Percentiles rank a stretch among this genome's conserved stretches.
Conservation (phyloP, 495 filamentous ascomycete species). For the Xylaria castorea region DNA sequence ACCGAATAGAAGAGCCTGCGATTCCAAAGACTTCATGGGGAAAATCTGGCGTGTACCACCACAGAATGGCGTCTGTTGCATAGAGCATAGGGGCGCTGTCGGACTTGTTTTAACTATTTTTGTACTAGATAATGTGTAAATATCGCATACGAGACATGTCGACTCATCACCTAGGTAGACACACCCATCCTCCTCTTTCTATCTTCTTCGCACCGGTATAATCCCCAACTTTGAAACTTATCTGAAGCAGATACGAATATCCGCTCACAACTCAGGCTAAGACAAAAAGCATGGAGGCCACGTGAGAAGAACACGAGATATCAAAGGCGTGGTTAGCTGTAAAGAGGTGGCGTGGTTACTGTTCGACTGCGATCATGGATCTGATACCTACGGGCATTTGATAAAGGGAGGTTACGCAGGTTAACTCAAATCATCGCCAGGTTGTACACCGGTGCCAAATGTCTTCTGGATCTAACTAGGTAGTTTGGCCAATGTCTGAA, state of each 20-base stretch:
- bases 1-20: constrained; percentile 1
- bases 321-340: background rate
- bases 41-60: constrained; percentile 7
- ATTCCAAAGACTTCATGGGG: background rate
- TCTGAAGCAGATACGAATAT: background rate
- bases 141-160: constrained; percentile 20
- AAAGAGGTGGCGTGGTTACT: background rate
- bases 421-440: background rate
- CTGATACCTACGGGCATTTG: background rate
- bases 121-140: constrained; percentile 27
- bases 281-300: background rate
- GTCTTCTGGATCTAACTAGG: background rate
- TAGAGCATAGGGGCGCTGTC: constrained; percentile 23
- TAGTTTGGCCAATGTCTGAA: too few relatives aligned
- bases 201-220: background rate
- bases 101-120: constrained; percentile 19
- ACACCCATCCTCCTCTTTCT: background rate
- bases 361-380: background rate
- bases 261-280: background rate
- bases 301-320: background rate
- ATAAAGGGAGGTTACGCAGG: background rate
- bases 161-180: background rate
- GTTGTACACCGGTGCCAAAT: background rate
- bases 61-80: constrained; percentile 8
- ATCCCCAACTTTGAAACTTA: background rate